Evolutionary conservation across 208 protist species (phyloP), one percentile per base, ranked within the genome.

Genomic region (Acanthamoeba triangularis): DNA sequence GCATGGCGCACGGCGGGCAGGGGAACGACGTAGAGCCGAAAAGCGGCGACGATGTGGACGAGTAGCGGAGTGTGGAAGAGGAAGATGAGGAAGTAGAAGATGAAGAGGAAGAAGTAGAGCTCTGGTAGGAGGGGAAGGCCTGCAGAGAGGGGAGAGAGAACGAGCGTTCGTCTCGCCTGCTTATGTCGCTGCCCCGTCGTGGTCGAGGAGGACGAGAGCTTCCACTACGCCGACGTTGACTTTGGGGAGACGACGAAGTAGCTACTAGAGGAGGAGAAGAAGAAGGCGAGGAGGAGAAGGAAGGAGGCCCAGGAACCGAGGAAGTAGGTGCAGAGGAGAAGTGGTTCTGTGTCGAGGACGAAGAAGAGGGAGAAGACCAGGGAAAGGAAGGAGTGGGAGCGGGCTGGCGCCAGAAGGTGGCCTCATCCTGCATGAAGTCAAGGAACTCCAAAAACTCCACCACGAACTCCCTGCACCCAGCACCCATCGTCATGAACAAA

Each of bases 361-460:
- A 11, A 10, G 63, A 11, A 18, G 63, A 37, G 10, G 23, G 8
- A 10, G 63, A 72, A 35, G 78, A 2, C 8, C 1, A 14, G 16
- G 47, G 30, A 25, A 18, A 33, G 78, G 76, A 25, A 23, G 20
- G 18, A 10, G 33, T 7, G 3, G 78, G 41, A 11, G 78, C 13
- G 0, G 78, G 78, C 33, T 61, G 78, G 6, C 78, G 78, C 78
- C 78, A 87, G 28, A 44, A 87, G 78, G 47, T 41, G 41, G 78
- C 78, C 44, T 87, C 78, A 3, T 87, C 78, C 33, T 87, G 49
- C 78, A 87, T 87, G n/a, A 87, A 87, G 14, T 37, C 49, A 0
- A 87, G 47, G 23, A 87, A 87, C 18, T 87, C 78, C 11, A 87
- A 47, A 47, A 87, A 87, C 78, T 61, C 78, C 78, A 87, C 33